Conservation (phyloP, 2,329 filamentous ascomycete genomes). For the Trichoderma aggressivum region DNA sequence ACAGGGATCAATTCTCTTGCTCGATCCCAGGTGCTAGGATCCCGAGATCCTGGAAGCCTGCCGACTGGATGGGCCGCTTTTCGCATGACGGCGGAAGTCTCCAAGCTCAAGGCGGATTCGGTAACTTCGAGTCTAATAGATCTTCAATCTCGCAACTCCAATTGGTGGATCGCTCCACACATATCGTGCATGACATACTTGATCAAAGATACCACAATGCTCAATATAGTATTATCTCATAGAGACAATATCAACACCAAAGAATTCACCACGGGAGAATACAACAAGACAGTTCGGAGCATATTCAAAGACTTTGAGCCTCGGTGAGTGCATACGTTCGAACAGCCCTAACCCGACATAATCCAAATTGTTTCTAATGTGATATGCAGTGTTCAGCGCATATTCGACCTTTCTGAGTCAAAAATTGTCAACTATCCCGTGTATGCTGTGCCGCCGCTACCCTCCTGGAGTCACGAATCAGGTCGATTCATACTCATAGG, state of each 20-base stretch:
- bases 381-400: constrained; percentile 13
- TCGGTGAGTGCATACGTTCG: background rate
- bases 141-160: constrained; percentile 17
- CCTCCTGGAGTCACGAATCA: constrained; percentile 17
- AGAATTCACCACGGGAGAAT: constrained; percentile 12
- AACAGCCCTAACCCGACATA: background rate
- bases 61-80: constrained; percentile 41
- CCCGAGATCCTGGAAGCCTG: constrained; percentile 14
- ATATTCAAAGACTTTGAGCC: constrained; percentile 18
- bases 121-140: constrained; percentile 37
- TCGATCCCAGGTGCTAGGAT: constrained; percentile 21
- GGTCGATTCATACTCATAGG: constrained; percentile 21
- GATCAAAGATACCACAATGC: constrained; percentile 38
- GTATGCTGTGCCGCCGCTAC: constrained; percentile 19
- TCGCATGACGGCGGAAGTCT: constrained; percentile 37
- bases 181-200: constrained; percentile 44
- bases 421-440: constrained; percentile 23
- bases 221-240: constrained; percentile 45
- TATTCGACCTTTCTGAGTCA: constrained; percentile 13
- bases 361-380: background rate
- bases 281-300: constrained; percentile 1
- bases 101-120: constrained; percentile 33
- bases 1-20: constrained; percentile 31
- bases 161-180: constrained; percentile 37
- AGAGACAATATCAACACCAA: constrained; percentile 29